phyloP scores from a whole-genome alignment of 2,329 filamentous ascomycete species.

The Penicillium sp. region DNA sequence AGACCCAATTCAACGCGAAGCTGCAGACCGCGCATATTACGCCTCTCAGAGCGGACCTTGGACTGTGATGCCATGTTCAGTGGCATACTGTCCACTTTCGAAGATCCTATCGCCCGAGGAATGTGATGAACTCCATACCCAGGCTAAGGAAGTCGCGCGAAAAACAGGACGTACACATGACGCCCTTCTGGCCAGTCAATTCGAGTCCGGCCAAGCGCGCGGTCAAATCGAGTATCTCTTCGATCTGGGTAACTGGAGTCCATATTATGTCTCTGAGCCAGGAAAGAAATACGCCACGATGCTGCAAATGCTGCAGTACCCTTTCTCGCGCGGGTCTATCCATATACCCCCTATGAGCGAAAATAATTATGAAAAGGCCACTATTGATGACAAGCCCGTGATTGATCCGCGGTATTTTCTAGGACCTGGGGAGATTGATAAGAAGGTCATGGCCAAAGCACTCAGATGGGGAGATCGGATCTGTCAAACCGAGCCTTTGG shows the following conservation, averaged over 20 bases:
- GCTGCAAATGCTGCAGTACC: conserved; percentile 53
- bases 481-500: conserved; percentile 38
- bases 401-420: conserved; percentile 49
- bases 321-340: conserved; percentile 50
- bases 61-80: conserved; percentile 23
- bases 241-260: conserved; percentile 50
- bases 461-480: conserved; percentile 44
- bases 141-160: conserved; percentile 1
- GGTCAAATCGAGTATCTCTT: conserved; percentile 54
- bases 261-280: conserved; percentile 33
- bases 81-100: conserved; percentile 19
- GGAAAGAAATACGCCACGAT: conserved; percentile 50
- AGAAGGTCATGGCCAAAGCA: conserved; percentile 45
- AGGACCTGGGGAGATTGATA: conserved; percentile 46
- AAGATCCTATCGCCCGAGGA: conserved; percentile 5
- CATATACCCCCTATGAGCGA: conserved; percentile 39
- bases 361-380: background rate
- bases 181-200: conserved; percentile 14
- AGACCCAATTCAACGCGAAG: conserved; percentile 6
- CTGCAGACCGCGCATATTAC: conserved; percentile 15
- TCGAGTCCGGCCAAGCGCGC: conserved; percentile 15
- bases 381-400: conserved; percentile 29
- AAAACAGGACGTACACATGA: conserved; percentile 9
- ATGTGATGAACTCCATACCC: background rate
- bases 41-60: conserved; percentile 14